These are phyloP conservation scores for Wallacemonas sp. DNA, from an alignment of 208 protist genomes.

Conservation along the genomic window DNA sequence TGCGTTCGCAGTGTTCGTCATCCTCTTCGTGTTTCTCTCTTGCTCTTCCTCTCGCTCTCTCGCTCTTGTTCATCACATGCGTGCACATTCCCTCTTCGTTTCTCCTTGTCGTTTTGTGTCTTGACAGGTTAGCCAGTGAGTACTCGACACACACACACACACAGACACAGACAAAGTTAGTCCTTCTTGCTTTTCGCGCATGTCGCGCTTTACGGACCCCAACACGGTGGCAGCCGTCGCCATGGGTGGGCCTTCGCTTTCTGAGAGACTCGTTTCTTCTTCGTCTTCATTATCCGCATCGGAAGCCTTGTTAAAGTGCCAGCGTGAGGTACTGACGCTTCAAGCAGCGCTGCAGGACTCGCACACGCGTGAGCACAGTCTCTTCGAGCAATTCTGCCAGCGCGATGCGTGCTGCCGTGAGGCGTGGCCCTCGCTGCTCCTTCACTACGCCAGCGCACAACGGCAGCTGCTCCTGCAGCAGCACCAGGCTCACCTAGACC, in stretches of 20 bases:
- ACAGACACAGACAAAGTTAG: no score
- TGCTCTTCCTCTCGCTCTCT: neutral
- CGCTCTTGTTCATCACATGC: neutral
- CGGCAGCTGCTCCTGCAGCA: constrained; percentile 7
- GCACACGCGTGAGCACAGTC: neutral
- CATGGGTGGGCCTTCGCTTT: no score
- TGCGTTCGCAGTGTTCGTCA: neutral
- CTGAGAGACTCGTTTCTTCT: no score
- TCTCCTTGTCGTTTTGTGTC: neutral
- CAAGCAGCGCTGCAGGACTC: neutral
- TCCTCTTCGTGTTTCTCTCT: neutral
- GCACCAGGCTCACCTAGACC: neutral
- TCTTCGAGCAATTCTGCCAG: neutral
- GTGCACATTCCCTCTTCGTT: neutral
- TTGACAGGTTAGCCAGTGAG: constrained; percentile 5
- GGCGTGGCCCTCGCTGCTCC: neutral
- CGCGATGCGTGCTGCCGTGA: neutral
- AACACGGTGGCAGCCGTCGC: no score
- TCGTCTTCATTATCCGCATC: neutral
- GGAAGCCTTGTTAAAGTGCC: neutral
- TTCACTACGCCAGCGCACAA: neutral
- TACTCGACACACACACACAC: no score
- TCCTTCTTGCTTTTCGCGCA: no score
- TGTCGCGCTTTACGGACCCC: no score
- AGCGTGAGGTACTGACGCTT: neutral